Base-by-base conservation (phyloP, 345 rosid genomes). In the Salix brachista region DNA sequence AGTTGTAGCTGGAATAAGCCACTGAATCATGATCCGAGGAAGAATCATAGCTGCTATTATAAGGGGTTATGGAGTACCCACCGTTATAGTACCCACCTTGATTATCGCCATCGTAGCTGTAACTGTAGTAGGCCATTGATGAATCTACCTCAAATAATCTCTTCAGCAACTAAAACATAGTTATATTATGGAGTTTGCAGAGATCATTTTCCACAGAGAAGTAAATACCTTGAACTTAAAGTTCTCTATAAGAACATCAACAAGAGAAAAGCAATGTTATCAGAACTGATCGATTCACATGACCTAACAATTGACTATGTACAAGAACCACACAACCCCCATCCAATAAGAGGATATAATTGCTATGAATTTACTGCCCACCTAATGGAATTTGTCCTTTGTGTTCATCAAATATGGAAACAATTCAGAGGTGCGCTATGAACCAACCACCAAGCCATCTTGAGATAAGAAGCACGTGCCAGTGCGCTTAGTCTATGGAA, bases 41-140 rank as follows among this genome's bases (percentile, higher is more conserved):
- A 58, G 39, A 18, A 67, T 78, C 72, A 66, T 58, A 72, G 34
- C 46, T 28, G 42, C 36, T 60, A 65, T 66, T 41, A 5, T 37
- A 76, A 41, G 67, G 61, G 12, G 36, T 65, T 39, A 25, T 58
- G 61, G 77, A 54, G 73, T 68, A 75, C 70, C 68, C 75, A 60
- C 67, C 41, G 11, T 16, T 37, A 71, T 56, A 32, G 62, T 70
- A 72, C 70, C 65, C 79, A 48, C 77, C 75, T 9, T 37, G 36
- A 52, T 52, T 19, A 6, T 66, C 70, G 44, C 64, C 65, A 64
- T 74, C 65, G 44, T 52, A 2, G 26, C 21, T 14, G 28, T 69
- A 69, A 73, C 73, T 69, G 76, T 64, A 78, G 52, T 60, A 65
- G 32, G 83, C 87, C 84, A 84, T 84, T 54, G 12, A 50, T 6